These are phyloP conservation scores for Teratosphaeria nubilosa DNA, from an alignment of 2,329 filamentous ascomycete species.

Conservation along the genomic window DNA sequence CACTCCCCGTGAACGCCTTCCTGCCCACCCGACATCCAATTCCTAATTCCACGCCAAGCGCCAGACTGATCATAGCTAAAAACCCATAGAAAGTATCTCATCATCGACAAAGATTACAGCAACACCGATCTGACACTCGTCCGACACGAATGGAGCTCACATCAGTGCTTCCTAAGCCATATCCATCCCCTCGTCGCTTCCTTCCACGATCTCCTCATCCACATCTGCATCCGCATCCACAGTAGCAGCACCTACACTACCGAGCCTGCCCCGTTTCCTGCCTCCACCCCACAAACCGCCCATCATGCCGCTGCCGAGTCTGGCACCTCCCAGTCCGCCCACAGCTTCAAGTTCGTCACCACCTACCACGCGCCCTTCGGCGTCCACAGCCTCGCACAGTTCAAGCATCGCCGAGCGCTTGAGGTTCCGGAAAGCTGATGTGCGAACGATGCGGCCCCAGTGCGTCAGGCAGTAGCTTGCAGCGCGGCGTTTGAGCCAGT, in stretches of 20 bases:
- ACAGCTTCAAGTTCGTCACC: conserved; percentile 69
- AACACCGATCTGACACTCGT: background rate
- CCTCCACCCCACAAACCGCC: conserved; percentile 24
- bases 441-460: conserved; percentile 90
- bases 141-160: background rate
- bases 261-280: conserved; percentile 35
- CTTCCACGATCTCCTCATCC: conserved; percentile 22
- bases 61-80: background rate
- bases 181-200: conserved; percentile 11
- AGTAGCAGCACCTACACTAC: conserved; percentile 33
- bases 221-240: conserved; percentile 32
- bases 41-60: background rate
- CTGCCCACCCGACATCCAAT: background rate
- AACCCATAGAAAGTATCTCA: background rate
- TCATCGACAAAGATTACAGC: background rate
- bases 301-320: conserved; percentile 30
- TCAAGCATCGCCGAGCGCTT: conserved; percentile 75
- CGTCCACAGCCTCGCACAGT: conserved; percentile 85
- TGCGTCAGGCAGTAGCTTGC: conserved; percentile 83
- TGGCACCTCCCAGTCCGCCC: conserved; percentile 42
- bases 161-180: background rate
- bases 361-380: conserved; percentile 80
- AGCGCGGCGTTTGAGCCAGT: conserved; percentile 84
- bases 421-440: conserved; percentile 72
- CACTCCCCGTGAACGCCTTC: background rate